Conservation (phyloP, 2,329 filamentous ascomycete genomes). For the Paramyrothecium sp. region DNA sequence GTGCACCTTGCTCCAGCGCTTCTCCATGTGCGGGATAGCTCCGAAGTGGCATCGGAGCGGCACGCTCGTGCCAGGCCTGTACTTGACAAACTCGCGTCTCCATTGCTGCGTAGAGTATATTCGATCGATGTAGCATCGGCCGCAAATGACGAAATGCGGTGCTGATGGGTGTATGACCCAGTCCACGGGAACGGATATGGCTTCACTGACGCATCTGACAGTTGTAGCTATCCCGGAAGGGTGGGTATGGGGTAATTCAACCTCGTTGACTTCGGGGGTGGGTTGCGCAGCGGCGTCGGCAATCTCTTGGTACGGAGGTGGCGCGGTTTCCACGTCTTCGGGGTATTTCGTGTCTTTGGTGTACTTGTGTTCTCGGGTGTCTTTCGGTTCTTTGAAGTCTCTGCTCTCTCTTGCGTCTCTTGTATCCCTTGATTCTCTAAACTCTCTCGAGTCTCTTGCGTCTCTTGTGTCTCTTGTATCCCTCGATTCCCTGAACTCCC, state of each 20-base stretch:
- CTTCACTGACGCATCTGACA: conserved; percentile 1
- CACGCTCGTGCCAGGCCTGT: conserved; percentile 1
- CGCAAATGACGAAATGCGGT: conserved; percentile 6
- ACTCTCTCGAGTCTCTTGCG: not conserved
- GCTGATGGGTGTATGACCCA: conserved; percentile 7
- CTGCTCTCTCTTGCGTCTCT: not conserved
- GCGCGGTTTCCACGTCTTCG: not conserved
- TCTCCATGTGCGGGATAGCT: conserved; percentile 4
- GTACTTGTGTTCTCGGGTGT: not conserved
- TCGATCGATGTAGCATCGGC: conserved; percentile 5
- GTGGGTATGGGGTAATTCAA: not conserved
- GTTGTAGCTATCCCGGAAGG: conserved; percentile 2
- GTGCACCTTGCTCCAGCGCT: conserved; percentile 5
- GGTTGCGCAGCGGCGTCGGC: not conserved
- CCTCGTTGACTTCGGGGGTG: not conserved
- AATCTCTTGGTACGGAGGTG: conserved; percentile 5
- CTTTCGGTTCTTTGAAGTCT: conserved; percentile 1
- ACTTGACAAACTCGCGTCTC: conserved; percentile 5
- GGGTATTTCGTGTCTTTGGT: not conserved
- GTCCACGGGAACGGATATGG: conserved; percentile 3
- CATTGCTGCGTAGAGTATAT: conserved; percentile 4
- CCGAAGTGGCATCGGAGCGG: conserved; percentile 2
- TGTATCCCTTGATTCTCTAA: not conserved
- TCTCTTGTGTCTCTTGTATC: not conserved
- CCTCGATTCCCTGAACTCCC: not conserved